Percentiles rank a stretch among this genome's conserved stretches.
phyloP scores from a whole-genome alignment of 2,329 filamentous ascomycete genomes.

The Colletotrichum sansevieriae region DNA sequence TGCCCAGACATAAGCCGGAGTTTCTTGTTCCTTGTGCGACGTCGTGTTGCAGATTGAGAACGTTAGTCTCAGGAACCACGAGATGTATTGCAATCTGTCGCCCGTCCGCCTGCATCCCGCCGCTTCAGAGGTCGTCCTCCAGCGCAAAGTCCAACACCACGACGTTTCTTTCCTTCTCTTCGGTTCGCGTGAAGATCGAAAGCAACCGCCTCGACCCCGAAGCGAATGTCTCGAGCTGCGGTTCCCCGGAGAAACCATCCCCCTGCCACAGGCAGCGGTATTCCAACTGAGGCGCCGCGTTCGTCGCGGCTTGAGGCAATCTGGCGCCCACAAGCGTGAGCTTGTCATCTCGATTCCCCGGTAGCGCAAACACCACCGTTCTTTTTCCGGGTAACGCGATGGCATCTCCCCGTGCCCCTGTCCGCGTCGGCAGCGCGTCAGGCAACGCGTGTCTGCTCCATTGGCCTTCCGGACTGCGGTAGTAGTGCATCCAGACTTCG shows the following conservation, averaged over 20 bases:
- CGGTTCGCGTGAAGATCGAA: constrained; percentile 35
- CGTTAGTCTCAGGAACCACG: constrained; percentile 1
- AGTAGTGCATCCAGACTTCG: constrained; percentile 38
- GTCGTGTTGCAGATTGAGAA: constrained; percentile 18
- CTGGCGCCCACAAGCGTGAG: constrained; percentile 26
- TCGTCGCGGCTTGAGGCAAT: not conserved
- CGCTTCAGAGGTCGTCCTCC: constrained; percentile 8
- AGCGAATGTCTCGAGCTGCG: constrained; percentile 32
- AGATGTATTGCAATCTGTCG: not conserved
- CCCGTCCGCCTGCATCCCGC: not conserved
- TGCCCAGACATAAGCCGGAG: not conserved
- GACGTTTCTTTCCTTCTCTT: constrained; percentile 33
- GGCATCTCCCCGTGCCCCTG: constrained; percentile 31
- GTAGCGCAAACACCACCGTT: constrained; percentile 33
- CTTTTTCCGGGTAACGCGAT: constrained; percentile 19
- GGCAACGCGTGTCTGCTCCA: constrained; percentile 33
- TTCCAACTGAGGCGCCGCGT: not conserved
- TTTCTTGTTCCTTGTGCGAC: constrained; percentile 17
- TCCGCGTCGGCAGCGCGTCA: constrained; percentile 28
- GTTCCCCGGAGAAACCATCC: constrained; percentile 37
- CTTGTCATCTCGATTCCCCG: constrained; percentile 31
- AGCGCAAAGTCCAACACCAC: constrained; percentile 36
- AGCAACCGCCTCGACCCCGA: constrained; percentile 25
- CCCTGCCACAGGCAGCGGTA: constrained; percentile 27
- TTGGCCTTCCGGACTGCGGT: constrained; percentile 17